Conservation (phyloP, 2,329 filamentous ascomycete genomes). For the Fusarium zealandicum region DNA sequence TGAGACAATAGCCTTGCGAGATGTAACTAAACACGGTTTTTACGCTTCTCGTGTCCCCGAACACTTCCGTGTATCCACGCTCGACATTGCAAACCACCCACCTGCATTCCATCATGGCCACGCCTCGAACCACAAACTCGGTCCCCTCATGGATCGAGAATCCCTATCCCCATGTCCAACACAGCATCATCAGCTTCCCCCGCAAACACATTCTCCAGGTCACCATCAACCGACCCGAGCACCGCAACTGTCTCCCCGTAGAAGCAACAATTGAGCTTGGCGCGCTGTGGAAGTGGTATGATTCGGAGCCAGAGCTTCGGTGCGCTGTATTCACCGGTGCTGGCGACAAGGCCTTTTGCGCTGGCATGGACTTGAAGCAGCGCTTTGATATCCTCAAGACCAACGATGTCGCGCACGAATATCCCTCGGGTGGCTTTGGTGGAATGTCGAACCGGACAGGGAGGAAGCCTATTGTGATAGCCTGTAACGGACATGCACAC, state of each 20-base stretch:
- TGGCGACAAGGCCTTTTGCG: slow-evolving; percentile 59
- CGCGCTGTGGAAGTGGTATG: slow-evolving; percentile 58
- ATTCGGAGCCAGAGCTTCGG: slow-evolving; percentile 56
- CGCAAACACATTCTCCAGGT: slow-evolving; percentile 51
- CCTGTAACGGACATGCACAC: slow-evolving; percentile 44
- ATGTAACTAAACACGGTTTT: too few relatives aligned
- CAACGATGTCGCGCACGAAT: slow-evolving; percentile 37
- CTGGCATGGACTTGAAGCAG: slow-evolving; percentile 62
- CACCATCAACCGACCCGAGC: slow-evolving; percentile 52
- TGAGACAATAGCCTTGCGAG: too few relatives aligned
- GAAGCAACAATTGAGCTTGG: slow-evolving; percentile 50
- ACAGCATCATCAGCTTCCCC: slow-evolving; percentile 50
- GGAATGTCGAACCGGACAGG: slow-evolving; percentile 47
- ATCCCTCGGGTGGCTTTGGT: slow-evolving; percentile 42
- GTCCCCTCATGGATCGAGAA: slow-evolving; percentile 46
- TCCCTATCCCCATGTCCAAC: slow-evolving; percentile 43
- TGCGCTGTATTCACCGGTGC: slow-evolving; percentile 61
- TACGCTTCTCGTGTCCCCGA: too few relatives aligned
- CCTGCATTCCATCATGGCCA: slow-evolving; percentile 26
- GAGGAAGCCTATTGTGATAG: slow-evolving; percentile 44
- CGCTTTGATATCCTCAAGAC: slow-evolving; percentile 44
- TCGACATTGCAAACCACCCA: too few relatives aligned
- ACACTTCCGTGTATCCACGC: too few relatives aligned
- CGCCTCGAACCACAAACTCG: slow-evolving; percentile 36
- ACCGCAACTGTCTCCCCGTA: slow-evolving; percentile 52